Evolutionary conservation across 768 basidiomycete species (phyloP), one percentile per base, ranked within the genome.

Genomic region (Tylopilus cervinicoccineus): DNA sequence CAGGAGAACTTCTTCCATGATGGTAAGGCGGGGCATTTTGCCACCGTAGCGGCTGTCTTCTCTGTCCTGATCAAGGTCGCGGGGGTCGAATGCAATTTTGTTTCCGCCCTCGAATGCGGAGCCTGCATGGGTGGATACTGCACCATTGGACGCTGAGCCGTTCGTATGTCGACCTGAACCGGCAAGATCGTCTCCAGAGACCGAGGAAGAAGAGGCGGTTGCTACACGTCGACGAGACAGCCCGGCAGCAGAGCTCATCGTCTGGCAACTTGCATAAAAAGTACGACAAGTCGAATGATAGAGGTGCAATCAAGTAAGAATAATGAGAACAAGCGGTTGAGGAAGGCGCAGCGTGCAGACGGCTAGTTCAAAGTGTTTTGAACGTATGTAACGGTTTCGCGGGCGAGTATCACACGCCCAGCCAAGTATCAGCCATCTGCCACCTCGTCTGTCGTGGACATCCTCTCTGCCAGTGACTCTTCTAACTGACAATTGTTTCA

Each of bases 1-100:
- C 48, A 99, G 68, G 52, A 98, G 72, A 6, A 99, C 84, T 73
- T 99, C 96, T 72, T 99, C 96, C 88, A 98, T 89, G 48, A 99
- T 78, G 22, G 96, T 99, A 58, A 99, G 72, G 48, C 76, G 76
- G 3, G 96, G 96, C 68, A 86, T 77, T 68, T 79, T 83, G 17
- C 85, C 87, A 4, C 86, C 84, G 47, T 78, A 60, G 46, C 74
- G 76, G n/a, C 65, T 74, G 53, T 84, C 81, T 56, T 86, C 81
- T 38, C 76, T 76, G 31, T 80, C 84, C 45, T 80, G 78, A 62
- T 88, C 80, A 55, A 96, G 67, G 71, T 99, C 96, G 45, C 92
- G 73, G 3, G 93, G 93, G 74, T 98, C 96, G 62, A 77, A 97
- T 6, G 95, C 96, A 61, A 99, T 81, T 72, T 86, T 91, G 58